Percentiles rank a stretch among this genome's conserved stretches.
Conservation (phyloP, 2,329 filamentous ascomycete genomes). For the Penicillium sclerotiorum region DNA sequence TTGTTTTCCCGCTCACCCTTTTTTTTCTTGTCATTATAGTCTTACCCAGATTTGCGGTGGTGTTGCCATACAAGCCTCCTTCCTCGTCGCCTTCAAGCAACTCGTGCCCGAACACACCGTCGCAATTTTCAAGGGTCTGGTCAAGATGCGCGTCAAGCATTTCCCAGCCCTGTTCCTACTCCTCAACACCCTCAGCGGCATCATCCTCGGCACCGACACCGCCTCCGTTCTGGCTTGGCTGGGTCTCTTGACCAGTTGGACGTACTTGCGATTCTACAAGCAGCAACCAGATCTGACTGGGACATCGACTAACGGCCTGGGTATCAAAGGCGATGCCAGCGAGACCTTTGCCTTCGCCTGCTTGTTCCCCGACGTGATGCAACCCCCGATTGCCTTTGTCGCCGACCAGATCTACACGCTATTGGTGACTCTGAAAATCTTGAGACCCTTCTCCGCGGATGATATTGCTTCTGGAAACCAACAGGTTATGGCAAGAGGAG, state of each 20-base stretch:
- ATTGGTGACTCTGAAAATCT: slow-evolving; percentile 74
- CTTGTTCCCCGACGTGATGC: slow-evolving; percentile 86
- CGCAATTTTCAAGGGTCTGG: slow-evolving; percentile 81
- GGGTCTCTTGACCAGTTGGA: slow-evolving; percentile 87
- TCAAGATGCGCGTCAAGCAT: slow-evolving; percentile 85
- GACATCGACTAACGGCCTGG: slow-evolving; percentile 55
- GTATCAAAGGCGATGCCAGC: slow-evolving; percentile 84
- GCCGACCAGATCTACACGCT: slow-evolving; percentile 73
- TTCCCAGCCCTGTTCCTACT: slow-evolving; percentile 75
- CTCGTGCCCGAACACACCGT: slow-evolving; percentile 97
- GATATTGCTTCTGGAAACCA: slow-evolving; percentile 75
- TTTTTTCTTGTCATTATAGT: slow-evolving; percentile 49
- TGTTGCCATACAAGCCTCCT: slow-evolving; percentile 85
- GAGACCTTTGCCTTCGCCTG: slow-evolving; percentile 96
- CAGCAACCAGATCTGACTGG: slow-evolving; percentile 57
- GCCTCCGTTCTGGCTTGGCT: slow-evolving; percentile 77
- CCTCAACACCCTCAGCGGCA: slow-evolving; percentile 68
- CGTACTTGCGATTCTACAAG: slow-evolving; percentile 95
- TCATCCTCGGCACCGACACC: slow-evolving; percentile 70
- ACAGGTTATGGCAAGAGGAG: slow-evolving; percentile 67
- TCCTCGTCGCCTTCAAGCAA: slow-evolving; percentile 96
- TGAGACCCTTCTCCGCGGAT: slow-evolving; percentile 80
- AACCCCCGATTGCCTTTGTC: slow-evolving; percentile 75
- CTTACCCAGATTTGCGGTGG: slow-evolving; percentile 84
- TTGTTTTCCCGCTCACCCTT: slow-evolving; percentile 21